Evolutionary conservation across 371 early-diverging fungal genomes (phyloP).

Genomic region (Choanephora cucurbitarum): DNA sequence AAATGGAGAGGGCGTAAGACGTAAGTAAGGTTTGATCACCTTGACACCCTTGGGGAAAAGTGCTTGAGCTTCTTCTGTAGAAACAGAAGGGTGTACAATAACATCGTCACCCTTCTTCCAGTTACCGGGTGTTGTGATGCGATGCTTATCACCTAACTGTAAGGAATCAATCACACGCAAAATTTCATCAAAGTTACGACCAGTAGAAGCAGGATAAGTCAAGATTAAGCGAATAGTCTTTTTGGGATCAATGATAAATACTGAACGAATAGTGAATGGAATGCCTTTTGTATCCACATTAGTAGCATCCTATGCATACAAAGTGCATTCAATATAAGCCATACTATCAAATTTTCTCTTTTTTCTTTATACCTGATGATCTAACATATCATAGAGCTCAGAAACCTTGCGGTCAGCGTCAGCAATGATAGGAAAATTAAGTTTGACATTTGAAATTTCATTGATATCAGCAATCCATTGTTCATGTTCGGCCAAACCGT

Average conservation of each 20-base stretch:
- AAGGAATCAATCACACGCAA: constrained; percentile 91
- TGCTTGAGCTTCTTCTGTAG: constrained; percentile 79
- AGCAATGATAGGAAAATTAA: constrained; percentile 93
- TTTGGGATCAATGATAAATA: constrained; percentile 93
- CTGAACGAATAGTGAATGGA: constrained; percentile 93
- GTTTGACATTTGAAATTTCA: constrained; percentile 73
- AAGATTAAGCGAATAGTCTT: constrained; percentile 88
- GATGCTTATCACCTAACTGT: constrained; percentile 84
- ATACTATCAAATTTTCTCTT: too few relatives aligned
- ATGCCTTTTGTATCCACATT: constrained; percentile 88
- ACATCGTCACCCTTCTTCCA: constrained; percentile 90
- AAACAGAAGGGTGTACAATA: constrained; percentile 86
- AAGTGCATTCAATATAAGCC: not conserved
- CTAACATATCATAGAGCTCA: constrained; percentile 93
- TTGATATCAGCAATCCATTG: constrained; percentile 93
- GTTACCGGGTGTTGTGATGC: constrained; percentile 93
- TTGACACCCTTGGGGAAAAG: constrained; percentile 82
- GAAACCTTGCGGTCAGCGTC: constrained; percentile 84
- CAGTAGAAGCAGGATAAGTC: constrained; percentile 90
- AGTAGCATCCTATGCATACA: constrained; percentile 77
- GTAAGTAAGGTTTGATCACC: constrained; percentile 85
- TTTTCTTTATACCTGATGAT: constrained; percentile 50
- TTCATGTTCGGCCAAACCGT: constrained; percentile 78
- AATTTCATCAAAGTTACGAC: constrained; percentile 96
- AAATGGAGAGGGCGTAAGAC: constrained; percentile 64